phyloP scores from a whole-genome alignment of 345 rosid species.

The Hibiscus tridactylites region DNA sequence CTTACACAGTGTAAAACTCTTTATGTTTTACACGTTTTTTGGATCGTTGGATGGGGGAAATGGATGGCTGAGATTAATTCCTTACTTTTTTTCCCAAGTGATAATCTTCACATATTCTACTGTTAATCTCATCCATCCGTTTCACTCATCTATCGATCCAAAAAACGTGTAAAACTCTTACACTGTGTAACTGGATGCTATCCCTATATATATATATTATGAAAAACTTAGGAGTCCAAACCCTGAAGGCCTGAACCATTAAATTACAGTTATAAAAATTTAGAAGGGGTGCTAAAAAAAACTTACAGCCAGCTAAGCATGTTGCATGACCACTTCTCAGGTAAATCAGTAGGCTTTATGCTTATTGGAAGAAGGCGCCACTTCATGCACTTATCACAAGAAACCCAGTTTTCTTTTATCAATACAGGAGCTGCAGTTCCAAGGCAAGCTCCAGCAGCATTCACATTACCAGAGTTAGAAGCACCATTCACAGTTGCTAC shows the following conservation, averaged over 20 bases:
- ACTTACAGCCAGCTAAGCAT: slow-evolving; percentile 99
- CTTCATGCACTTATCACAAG: slow-evolving; percentile 75
- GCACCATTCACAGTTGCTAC: slow-evolving; percentile 21
- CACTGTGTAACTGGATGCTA: too few species aligned
- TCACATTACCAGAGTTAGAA: slow-evolving; percentile 25
- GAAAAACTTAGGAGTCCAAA: neutral
- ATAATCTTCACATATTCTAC: too few species aligned
- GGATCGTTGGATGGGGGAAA: too few species aligned
- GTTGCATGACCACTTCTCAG: slow-evolving; percentile 88
- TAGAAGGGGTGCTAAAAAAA: slow-evolving; percentile 6
- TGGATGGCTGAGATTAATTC: too few species aligned
- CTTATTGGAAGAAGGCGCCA: slow-evolving; percentile 94
- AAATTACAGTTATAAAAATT: neutral
- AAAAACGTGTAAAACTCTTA: too few species aligned
- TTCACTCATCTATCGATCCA: too few species aligned
- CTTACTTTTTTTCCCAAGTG: too few species aligned
- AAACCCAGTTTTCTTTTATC: slow-evolving; percentile 73
- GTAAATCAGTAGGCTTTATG: slow-evolving; percentile 49
- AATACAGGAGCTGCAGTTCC: slow-evolving; percentile 35
- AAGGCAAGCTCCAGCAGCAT: slow-evolving; percentile 36
- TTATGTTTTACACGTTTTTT: too few species aligned
- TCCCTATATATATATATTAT: neutral
- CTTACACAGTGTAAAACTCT: too few species aligned
- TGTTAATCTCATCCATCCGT: too few species aligned
- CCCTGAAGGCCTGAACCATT: neutral